phyloP scores from a whole-genome alignment of 2,329 filamentous ascomycete species.

The Epichloe gansuensis region DNA sequence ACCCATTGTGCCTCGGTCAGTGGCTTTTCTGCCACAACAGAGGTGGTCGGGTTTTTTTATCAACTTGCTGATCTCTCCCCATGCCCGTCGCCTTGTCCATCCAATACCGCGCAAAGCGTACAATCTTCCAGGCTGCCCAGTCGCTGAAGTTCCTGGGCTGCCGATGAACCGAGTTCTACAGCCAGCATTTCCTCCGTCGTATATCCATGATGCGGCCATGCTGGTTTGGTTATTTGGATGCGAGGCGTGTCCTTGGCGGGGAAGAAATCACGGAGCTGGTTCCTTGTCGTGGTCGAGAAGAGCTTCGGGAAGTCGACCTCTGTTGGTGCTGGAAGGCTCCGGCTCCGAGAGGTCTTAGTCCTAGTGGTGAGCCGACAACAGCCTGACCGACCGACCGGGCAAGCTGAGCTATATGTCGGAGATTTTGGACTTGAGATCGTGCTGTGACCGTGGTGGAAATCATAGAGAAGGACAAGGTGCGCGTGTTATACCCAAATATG shows the following conservation, averaged over 20 bases:
- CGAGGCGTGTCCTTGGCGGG: slow-evolving; percentile 47
- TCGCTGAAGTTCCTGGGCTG: slow-evolving; percentile 62
- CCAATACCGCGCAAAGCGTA: slow-evolving; percentile 63
- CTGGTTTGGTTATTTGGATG: slow-evolving; percentile 50
- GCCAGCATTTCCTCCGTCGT: slow-evolving; percentile 66
- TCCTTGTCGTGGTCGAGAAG: slow-evolving; percentile 38
- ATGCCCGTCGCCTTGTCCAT: slow-evolving; percentile 73
- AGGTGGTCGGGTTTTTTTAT: slow-evolving; percentile 44
- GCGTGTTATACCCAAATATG: background rate
- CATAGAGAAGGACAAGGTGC: slow-evolving; percentile 10
- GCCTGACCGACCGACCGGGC: slow-evolving; percentile 5
- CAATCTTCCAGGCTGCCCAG: slow-evolving; percentile 62
- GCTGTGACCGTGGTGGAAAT: slow-evolving; percentile 15
- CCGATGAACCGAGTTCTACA: slow-evolving; percentile 67
- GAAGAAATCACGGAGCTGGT: slow-evolving; percentile 47
- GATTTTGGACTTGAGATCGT: slow-evolving; percentile 7
- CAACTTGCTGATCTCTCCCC: slow-evolving; percentile 56
- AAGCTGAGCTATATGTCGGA: slow-evolving; percentile 16
- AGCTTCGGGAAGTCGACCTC: slow-evolving; percentile 13
- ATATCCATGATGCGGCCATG: slow-evolving; percentile 64
- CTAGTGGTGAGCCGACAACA: slow-evolving; percentile 4
- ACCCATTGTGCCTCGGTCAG: slow-evolving; percentile 79
- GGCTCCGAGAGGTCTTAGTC: slow-evolving; percentile 9
- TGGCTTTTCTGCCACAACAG: slow-evolving; percentile 40
- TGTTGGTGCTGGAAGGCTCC: slow-evolving; percentile 6